phyloP scores from a whole-genome alignment of 495 filamentous ascomycete genomes.

The Podospora didyma region DNA sequence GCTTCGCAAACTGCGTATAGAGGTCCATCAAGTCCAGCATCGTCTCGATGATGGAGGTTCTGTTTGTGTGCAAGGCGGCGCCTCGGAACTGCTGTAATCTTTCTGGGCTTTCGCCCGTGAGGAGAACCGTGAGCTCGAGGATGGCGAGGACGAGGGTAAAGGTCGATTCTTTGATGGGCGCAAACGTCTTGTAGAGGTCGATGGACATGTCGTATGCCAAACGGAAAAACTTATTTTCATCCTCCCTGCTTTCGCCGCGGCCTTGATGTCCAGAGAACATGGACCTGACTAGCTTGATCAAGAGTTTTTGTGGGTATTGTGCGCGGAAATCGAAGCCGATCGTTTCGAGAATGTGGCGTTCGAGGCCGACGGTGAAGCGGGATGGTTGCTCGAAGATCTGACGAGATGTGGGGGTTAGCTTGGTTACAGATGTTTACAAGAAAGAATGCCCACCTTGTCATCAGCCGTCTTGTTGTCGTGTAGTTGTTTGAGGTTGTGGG shows the following conservation, averaged over 20 bases:
- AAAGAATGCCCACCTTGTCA: conserved; percentile 58
- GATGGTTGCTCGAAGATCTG: conserved; percentile 75
- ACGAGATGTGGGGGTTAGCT: conserved; percentile 3
- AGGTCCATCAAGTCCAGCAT: conserved; percentile 84
- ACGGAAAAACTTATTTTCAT: conserved; percentile 46
- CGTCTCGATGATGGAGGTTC: conserved; percentile 75
- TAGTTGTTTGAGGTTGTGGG: conserved; percentile 76
- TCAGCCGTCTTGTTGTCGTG: conserved; percentile 77
- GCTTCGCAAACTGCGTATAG: conserved; percentile 69
- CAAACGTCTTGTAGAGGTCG: conserved; percentile 89
- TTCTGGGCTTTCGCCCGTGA: conserved; percentile 51
- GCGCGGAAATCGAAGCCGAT: conserved; percentile 92
- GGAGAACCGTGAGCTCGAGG: conserved; percentile 70
- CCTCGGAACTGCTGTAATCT: conserved; percentile 30
- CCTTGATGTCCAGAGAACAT: conserved; percentile 35
- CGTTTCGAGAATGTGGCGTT: conserved; percentile 90
- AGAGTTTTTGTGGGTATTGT: conserved; percentile 76
- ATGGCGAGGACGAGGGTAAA: conserved; percentile 76
- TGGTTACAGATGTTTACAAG: not conserved
- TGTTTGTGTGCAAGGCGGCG: conserved; percentile 53
- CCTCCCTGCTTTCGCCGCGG: not conserved
- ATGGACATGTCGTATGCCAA: conserved; percentile 75
- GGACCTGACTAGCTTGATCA: conserved; percentile 67
- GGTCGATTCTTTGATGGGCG: conserved; percentile 81
- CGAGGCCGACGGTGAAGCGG: conserved; percentile 78